Evolutionary conservation across 1,139 yeast species (phyloP), one percentile per base, ranked within the genome.

Genomic region (Zygoascus sp.): DNA sequence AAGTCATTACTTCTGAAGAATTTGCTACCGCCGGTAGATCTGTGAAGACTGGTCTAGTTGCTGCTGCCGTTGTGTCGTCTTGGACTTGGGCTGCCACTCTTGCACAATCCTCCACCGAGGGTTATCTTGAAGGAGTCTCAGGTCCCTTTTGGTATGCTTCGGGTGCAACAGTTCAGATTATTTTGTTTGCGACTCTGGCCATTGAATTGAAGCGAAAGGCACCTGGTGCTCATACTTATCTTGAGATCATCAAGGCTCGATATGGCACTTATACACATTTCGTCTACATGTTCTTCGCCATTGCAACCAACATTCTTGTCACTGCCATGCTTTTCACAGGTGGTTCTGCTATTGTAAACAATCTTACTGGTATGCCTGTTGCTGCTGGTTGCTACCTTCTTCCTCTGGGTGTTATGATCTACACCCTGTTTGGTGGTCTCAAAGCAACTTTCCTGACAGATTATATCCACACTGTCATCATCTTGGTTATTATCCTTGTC

Each of bases 31-130:
- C 81, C 16, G 80, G 80, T 66, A 46, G 96, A 64, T 73, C 85
- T 3, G 94, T 88, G 38, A 83, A 83, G 54, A 80, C 89, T 0
- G 92, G 90, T 40, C 70, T 88, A 54, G 83, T 87, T 53, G 81
- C 92, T 9, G 81, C 94, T 6, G 95, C 95, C 6, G 95, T 88
- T 34, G 95, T 87, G 7, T 80, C 89, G 19, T 81, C 92, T 9
- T 89, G 96, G 96, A 88, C 96, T 4, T 88, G 96, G 96, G 89
- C 92, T 40, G 92, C 95, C 1, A 86, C 95, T 1, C 68, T 87
- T 42, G 73, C 86, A 28, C 83, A 85, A 28, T 81, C 89, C 1
- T 79, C 90, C 1, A 69, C 90, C n/a, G 87, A 83, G 63, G 86
- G 85, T 17, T 85, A 83, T 65, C 74, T 75, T 49, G 80, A 84